Evolutionary conservation across 176 grass and related monocot species (phyloP).

Genomic region (Lolium rigidum): DNA sequence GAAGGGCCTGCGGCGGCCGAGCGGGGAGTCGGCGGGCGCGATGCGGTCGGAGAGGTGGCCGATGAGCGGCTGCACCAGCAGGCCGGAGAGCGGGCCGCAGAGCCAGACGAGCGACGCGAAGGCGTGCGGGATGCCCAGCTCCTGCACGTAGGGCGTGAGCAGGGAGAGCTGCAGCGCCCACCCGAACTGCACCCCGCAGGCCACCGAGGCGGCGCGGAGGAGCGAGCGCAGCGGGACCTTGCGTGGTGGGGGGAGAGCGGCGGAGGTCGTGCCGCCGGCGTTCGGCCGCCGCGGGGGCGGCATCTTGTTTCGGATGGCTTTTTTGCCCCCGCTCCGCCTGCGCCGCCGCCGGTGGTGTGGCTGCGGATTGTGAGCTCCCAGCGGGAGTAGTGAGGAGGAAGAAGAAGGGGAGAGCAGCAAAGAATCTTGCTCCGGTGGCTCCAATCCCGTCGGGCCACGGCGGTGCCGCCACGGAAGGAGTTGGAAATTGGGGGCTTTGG

Average conservation of each 20-base stretch:
- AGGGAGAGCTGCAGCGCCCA: conserved; percentile 85
- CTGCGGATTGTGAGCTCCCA: neutral
- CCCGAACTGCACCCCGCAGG: conserved; percentile 81
- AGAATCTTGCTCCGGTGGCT: neutral
- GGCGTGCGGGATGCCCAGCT: conserved; percentile 81
- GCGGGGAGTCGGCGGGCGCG: conserved; percentile 44
- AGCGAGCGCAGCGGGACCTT: conserved; percentile 63
- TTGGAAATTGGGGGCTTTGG: neutral
- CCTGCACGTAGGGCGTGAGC: conserved; percentile 78
- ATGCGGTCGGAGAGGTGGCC: conserved; percentile 74
- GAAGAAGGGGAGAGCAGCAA: neutral
- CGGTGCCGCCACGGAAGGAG: neutral
- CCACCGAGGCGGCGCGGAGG: conserved; percentile 64
- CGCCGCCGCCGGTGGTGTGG: neutral
- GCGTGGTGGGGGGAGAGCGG: conserved; percentile 23
- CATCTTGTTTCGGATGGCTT: neutral
- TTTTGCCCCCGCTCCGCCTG: neutral
- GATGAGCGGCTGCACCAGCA: conserved; percentile 80
- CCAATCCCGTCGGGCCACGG: neutral
- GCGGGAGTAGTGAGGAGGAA: neutral
- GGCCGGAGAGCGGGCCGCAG: conserved; percentile 78
- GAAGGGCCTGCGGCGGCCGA: conserved; percentile 70
- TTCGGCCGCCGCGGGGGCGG: conserved; percentile 27
- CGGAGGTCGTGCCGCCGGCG: neutral
- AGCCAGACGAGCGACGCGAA: conserved; percentile 89